Base-by-base conservation (phyloP, 2,329 filamentous ascomycete genomes). In the Pyrenochaeta sp. region DNA sequence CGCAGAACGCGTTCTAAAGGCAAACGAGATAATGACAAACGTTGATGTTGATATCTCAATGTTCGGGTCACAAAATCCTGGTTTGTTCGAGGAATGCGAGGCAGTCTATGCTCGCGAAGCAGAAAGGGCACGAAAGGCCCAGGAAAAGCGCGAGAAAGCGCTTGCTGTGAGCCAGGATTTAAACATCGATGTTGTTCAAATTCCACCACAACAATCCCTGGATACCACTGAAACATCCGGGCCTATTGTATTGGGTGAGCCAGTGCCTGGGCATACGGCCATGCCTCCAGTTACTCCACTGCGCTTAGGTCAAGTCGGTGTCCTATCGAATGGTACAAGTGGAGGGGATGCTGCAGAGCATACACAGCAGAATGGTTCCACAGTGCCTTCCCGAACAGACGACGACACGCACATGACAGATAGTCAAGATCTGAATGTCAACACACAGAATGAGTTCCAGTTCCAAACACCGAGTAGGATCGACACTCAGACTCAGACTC, bases 41-140 rank as follows among this genome's bases (percentile, higher is more conserved):
- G 93, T 96, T 2, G 91, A 96, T 67, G 93, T 97, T 22, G 93
- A 97, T 71, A 87, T 97, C 51, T 84, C 85, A 29, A 84, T 82
- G 43, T 87, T 90, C 62, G 50, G 45, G 30, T 77, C 79, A 28
- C 80, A 71, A 6, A 77, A 88, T 52, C 83, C 88, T 10, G 77
- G 76, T 8, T 32, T 62, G 28, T 47, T 57, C 3, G 72, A 76
- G 2, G 87, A 94, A 61, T 96, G 91, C 76, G 90, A 96, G 54
- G 86, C 83, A 32, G 81, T 96, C 3, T 92, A 94, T 68, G 77
- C 76, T 21, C 80, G 81, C 23, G 84, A 87, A 63, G 82, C 84
- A 63, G 76, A 80, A 26, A 78, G 78, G 28, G 86, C 89, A 69
- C 84, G 81, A 58, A 80, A 80, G 61, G 82, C 81, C 0, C 74